A percentile compares a stretch with the other conserved stretches of the same genome.
Evolutionary conservation across 495 filamentous ascomycete genomes (phyloP).

Genomic region (Tuber microsphaerosporum): DNA sequence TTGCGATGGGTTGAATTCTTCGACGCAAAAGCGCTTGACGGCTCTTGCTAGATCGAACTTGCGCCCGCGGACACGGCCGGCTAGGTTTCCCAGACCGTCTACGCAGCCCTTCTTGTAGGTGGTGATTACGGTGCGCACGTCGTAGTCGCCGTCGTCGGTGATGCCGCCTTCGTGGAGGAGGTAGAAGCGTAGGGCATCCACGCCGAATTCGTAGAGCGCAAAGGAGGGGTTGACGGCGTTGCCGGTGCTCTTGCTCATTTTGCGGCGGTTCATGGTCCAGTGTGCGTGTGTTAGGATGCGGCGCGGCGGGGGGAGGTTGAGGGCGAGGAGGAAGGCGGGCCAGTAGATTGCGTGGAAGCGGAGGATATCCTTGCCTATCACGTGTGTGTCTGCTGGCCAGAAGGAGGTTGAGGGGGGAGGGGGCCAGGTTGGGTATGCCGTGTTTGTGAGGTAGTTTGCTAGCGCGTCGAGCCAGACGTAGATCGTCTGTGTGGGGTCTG

Average conservation of each 20-base stretch:
- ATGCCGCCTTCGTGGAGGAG: conserved; percentile 71
- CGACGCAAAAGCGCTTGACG: conserved; percentile 20
- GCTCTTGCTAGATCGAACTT: conserved; percentile 56
- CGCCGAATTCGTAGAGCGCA: conserved; percentile 79
- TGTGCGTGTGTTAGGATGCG: conserved; percentile 82
- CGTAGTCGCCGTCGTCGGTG: conserved; percentile 70
- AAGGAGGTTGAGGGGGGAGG: conserved; percentile 45
- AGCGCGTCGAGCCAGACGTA: conserved; percentile 98
- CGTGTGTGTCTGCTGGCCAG: conserved; percentile 91
- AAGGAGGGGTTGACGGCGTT: conserved; percentile 95
- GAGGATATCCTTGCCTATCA: conserved; percentile 92
- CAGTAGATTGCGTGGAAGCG: conserved; percentile 97
- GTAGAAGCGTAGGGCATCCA: conserved; percentile 83
- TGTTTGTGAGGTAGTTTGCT: conserved; percentile 82
- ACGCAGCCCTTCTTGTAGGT: conserved; percentile 73
- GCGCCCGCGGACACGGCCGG: conserved; percentile 60
- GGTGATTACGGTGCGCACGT: conserved; percentile 64
- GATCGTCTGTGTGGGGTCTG: conserved; percentile 78
- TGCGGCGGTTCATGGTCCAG: conserved; percentile 81
- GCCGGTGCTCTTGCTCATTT: conserved; percentile 93
- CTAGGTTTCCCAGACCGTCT: conserved; percentile 68
- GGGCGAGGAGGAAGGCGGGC: conserved; percentile 89
- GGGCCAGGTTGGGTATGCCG: conserved; percentile 71
- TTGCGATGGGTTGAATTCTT: not conserved
- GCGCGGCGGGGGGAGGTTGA: conserved; percentile 74